These are phyloP conservation scores for Amanita molliuscula DNA, from an alignment of 768 basidiomycete species.

Conservation along the genomic window DNA sequence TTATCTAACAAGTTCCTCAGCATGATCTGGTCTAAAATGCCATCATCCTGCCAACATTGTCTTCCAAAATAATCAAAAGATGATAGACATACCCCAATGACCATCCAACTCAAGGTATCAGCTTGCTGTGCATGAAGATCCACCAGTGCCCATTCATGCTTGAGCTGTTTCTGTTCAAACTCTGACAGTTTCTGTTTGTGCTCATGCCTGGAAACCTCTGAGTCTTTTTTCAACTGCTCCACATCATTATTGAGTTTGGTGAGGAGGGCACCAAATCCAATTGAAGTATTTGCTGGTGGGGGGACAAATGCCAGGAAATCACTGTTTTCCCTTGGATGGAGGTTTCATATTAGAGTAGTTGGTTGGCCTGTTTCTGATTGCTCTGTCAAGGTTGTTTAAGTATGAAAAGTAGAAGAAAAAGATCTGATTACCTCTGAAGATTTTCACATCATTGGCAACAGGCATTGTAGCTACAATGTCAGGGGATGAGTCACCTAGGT, in stretches of 20 bases:
- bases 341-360: not conserved
- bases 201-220: not conserved
- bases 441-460: not conserved
- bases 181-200: too few relatives aligned
- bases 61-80: constrained; percentile 1
- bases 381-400: not conserved
- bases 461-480: not conserved
- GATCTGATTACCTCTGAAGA: not conserved
- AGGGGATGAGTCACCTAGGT: not conserved
- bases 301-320: constrained; percentile 2
- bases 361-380: not conserved
- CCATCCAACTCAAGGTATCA: constrained; percentile 4
- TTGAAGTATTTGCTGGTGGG: constrained; percentile 2
- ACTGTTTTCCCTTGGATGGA: not conserved
- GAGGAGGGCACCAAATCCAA: constrained; percentile 1
- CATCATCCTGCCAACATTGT: constrained; percentile 2
- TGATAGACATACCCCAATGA: not conserved
- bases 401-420: constrained; percentile 4
- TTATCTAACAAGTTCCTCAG: constrained; percentile 2
- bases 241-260: not conserved
- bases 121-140: constrained; percentile 4
- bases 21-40: constrained; percentile 2
- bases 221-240: constrained; percentile 2
- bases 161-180: too few relatives aligned
- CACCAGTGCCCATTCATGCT: not conserved